These are phyloP conservation scores for Serendipita sp. DNA, from an alignment of 768 basidiomycete species.

Conservation along the genomic window DNA sequence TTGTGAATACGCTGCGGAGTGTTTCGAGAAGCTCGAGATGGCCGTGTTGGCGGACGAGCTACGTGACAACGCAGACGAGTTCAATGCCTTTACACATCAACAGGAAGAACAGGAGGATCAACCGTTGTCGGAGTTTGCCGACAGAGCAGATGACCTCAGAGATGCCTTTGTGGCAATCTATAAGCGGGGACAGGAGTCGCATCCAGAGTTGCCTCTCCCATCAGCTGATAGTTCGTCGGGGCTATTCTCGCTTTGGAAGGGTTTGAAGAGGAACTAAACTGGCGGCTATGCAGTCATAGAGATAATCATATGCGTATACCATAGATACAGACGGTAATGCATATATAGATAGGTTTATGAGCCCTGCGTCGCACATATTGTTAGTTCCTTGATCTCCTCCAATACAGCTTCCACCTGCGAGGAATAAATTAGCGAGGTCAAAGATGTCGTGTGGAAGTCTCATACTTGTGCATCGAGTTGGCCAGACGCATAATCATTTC, in stretches of 20 bases:
- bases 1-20: neutral
- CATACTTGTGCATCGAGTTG: constrained; percentile 83
- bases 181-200: too few species aligned
- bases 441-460: neutral
- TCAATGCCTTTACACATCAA: neutral
- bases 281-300: too few species aligned
- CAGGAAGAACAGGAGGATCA: neutral
- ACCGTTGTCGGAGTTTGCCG: too few species aligned
- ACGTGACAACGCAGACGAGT: neutral
- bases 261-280: too few species aligned
- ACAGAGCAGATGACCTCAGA: too few species aligned
- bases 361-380: constrained; percentile 48
- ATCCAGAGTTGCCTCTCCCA: neutral
- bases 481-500: constrained; percentile 95
- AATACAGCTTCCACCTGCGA: constrained; percentile 83
- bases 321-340: too few species aligned
- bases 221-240: neutral
- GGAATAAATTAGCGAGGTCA: constrained; percentile 4
- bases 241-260: neutral
- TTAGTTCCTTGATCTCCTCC: constrained; percentile 90
- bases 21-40: neutral
- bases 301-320: too few species aligned
- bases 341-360: neutral
- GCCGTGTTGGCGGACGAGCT: neutral
- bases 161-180: too few species aligned